A percentile compares a stretch with the other conserved stretches of the same genome.
Conservation (phyloP, 2,329 filamentous ascomycete genomes). For the Aspergillus hiratsukae region DNA sequence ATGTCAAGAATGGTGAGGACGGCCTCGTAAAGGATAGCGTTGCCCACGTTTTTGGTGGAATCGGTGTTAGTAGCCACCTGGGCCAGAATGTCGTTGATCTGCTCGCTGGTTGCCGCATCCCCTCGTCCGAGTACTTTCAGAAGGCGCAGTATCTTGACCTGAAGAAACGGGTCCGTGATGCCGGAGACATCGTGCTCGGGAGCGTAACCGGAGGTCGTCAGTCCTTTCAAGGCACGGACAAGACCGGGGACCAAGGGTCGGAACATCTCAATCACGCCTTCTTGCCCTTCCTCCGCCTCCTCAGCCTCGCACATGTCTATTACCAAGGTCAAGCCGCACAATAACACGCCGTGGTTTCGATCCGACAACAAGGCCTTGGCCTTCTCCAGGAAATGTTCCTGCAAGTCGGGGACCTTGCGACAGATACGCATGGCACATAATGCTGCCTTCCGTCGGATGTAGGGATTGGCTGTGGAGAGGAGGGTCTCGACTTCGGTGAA, state of each 20-base stretch:
- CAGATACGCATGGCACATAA: constrained; percentile 99
- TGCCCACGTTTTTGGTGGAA: constrained; percentile 96
- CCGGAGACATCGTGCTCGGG: constrained; percentile 98
- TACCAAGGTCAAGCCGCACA: constrained; percentile 87
- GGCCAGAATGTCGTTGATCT: constrained; percentile 97
- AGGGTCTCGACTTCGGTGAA: constrained; percentile 94
- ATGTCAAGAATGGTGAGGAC: constrained; percentile 97
- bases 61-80: constrained; percentile 98
- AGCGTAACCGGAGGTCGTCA: constrained; percentile 93
- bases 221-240: constrained; percentile 83
- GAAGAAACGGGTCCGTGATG: constrained; percentile 94
- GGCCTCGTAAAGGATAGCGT: constrained; percentile 95
- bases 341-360: constrained; percentile 88
- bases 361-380: constrained; percentile 82
- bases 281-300: constrained; percentile 84
- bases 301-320: constrained; percentile 92
- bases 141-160: constrained; percentile 90
- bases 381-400: constrained; percentile 96
- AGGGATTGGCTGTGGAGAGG: constrained; percentile 91
- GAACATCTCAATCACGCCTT: constrained; percentile 86
- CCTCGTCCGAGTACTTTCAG: constrained; percentile 82
- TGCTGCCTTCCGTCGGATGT: constrained; percentile 93
- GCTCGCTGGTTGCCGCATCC: constrained; percentile 82
- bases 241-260: constrained; percentile 77
- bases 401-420: constrained; percentile 92